These are phyloP conservation scores for Annulohypoxylon nitens DNA, from an alignment of 495 filamentous ascomycete genomes.

Conservation along the genomic window DNA sequence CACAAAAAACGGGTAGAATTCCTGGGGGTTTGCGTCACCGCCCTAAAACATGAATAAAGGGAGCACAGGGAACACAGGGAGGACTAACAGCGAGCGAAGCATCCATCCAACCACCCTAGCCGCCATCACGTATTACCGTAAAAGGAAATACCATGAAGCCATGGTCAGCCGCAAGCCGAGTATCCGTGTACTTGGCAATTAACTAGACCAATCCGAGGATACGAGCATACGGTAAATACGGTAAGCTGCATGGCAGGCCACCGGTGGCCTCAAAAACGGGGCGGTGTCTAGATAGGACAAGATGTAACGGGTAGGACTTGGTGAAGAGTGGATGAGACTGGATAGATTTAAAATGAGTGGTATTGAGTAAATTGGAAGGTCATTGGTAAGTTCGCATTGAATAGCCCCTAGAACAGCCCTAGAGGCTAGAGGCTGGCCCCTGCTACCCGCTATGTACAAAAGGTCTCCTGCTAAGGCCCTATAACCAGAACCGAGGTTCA, in stretches of 20 bases:
- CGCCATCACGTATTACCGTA: slow-evolving; percentile 12
- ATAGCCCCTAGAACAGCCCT: background rate
- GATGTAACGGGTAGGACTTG: background rate
- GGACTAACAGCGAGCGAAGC: slow-evolving; percentile 6
- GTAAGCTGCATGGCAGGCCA: slow-evolving; percentile 1
- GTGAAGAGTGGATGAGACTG: background rate
- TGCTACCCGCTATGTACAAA: background rate
- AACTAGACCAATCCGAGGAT: slow-evolving; percentile 14
- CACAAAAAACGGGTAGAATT: slow-evolving; percentile 21
- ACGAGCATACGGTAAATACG: background rate
- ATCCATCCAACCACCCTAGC: slow-evolving; percentile 23
- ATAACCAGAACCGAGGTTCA: background rate
- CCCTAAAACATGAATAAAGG: slow-evolving; percentile 25
- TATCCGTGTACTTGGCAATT: slow-evolving; percentile 18
- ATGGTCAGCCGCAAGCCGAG: slow-evolving; percentile 30
- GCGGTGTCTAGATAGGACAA: slow-evolving; percentile 1
- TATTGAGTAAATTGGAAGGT: slow-evolving; percentile 7
- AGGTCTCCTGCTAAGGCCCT: background rate
- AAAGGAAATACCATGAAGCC: slow-evolving; percentile 29
- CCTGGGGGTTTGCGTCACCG: slow-evolving; percentile 29
- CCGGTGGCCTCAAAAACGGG: slow-evolving; percentile 7
- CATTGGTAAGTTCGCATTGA: slow-evolving; percentile 12
- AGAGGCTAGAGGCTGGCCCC: background rate
- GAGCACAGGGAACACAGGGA: background rate
- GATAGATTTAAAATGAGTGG: slow-evolving; percentile 16